Evolutionary conservation across 2,329 filamentous ascomycete genomes (phyloP), one percentile per base, ranked within the genome.

Genomic region (Fusarium sp.): DNA sequence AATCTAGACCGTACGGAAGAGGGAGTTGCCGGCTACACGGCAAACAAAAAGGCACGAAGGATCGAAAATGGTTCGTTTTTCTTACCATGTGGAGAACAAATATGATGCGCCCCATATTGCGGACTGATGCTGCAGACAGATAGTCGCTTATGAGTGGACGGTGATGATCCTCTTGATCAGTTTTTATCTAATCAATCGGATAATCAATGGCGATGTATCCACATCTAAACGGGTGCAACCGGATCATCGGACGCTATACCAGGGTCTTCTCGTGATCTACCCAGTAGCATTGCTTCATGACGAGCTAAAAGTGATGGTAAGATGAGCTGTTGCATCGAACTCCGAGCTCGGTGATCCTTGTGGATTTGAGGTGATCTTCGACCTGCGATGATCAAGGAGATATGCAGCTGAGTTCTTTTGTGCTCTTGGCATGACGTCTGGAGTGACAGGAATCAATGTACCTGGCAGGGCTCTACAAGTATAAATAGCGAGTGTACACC

Each of bases 131-230:
- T 22, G 23, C 19, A 7, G 27, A 9, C 6, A 19, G 25, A 27
- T 4, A 3, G n/a, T 22, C 7, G n/a, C 9, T n/a, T 3, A 4
- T 22, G 39, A 20, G 19, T 51, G n/a, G 35, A 27, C 7, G 1
- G 3, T 3, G 2, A 33, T 14, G 15, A 19, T 52, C 19, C 37
- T 15, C 39, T 19, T 2, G 19, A 25, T 33, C 11, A 19, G 10
- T 22, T 25, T 44, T 33, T 39, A 52, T 52, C 49, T 52, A 44
- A 52, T 52, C 49, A 30, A 52, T 52, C 49, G 32, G 27, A 23
- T 43, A 32, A 52, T 52, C 20, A 43, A 25, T 19, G 49, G 3
- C 10, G 0, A 44, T 44, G 6, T 33, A 44, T 32, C 20, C 39
- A 23, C 49, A 44, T 17, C 25, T 10, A 11, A 4, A 13, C 37